These are phyloP conservation scores for Parmales sp. DNA, from an alignment of 108 stramenopile species.

Conservation along the genomic window DNA sequence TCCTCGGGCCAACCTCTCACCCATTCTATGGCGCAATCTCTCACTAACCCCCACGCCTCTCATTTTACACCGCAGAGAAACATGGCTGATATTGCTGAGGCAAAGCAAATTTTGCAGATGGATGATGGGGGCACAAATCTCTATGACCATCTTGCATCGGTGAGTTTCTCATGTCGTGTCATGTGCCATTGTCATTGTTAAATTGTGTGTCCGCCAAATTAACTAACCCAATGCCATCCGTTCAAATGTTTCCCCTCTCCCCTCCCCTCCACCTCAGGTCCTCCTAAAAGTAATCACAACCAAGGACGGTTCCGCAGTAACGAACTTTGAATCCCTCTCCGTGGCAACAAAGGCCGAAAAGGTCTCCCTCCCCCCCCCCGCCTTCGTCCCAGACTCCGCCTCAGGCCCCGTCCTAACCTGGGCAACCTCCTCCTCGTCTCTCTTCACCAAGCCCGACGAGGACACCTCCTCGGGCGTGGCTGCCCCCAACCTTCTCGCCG, in stretches of 20 bases:
- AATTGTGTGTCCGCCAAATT: too few relatives aligned
- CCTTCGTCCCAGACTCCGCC: background rate
- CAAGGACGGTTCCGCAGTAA: constrained; percentile 23
- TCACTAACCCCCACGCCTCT: constrained; percentile 13
- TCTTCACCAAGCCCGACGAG: constrained; percentile 37
- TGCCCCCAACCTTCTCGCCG: constrained; percentile 31
- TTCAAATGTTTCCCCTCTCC: background rate
- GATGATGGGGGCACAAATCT: constrained; percentile 20
- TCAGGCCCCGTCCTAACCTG: constrained; percentile 21
- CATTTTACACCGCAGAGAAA: too few relatives aligned
- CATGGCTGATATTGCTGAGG: too few relatives aligned
- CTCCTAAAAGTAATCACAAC: constrained; percentile 24
- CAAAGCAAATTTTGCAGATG: constrained; percentile 33
- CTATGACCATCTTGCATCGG: constrained; percentile 29
- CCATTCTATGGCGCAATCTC: background rate
- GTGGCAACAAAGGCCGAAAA: constrained; percentile 30
- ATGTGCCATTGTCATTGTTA: too few relatives aligned
- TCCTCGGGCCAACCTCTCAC: background rate
- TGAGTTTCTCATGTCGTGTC: background rate
- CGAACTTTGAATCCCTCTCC: constrained; percentile 31
- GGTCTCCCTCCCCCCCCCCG: constrained; percentile 8
- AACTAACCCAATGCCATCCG: background rate
- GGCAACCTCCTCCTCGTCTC: constrained; percentile 18
- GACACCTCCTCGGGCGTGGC: constrained; percentile 27
- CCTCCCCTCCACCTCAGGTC: background rate